These are phyloP conservation scores for Termitomyces sp. DNA, from an alignment of 768 basidiomycete species.

Conservation along the genomic window DNA sequence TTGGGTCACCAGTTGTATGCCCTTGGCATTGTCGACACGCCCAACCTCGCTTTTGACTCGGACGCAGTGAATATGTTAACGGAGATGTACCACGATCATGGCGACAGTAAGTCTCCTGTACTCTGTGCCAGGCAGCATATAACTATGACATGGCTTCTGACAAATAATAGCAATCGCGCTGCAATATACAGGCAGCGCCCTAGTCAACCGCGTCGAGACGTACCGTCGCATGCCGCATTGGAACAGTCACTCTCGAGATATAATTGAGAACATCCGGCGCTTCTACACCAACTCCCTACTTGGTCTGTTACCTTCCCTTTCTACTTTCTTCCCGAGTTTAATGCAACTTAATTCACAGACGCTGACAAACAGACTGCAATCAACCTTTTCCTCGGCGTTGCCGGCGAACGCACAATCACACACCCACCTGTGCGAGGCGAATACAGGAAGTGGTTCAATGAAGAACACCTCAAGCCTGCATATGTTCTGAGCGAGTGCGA, in stretches of 20 bases:
- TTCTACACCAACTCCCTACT: conserved; percentile 94
- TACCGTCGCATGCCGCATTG: conserved; percentile 95
- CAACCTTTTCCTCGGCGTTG: conserved; percentile 90
- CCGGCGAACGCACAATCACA: conserved; percentile 44
- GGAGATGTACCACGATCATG: conserved; percentile 98
- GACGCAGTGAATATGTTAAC: conserved; percentile 96
- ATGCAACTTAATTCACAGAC: conserved; percentile 39
- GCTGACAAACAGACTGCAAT: conserved; percentile 97
- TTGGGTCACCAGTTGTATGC: conserved; percentile 95
- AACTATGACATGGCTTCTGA: neutral
- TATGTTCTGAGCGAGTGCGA: conserved; percentile 65
- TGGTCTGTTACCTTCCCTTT: conserved; percentile 37
- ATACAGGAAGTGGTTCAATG: conserved; percentile 83
- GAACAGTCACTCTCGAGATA: conserved; percentile 95
- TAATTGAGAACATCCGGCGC: conserved; percentile 90
- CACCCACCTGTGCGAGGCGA: conserved; percentile 54
- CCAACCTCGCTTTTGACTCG: conserved; percentile 85
- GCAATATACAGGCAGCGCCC: conserved; percentile 94
- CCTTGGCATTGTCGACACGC: conserved; percentile 80
- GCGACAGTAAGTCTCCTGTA: conserved; percentile 63
- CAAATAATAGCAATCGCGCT: conserved; percentile 63
- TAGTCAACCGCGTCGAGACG: conserved; percentile 94
- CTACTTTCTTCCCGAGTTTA: neutral
- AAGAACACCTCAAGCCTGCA: conserved; percentile 61
- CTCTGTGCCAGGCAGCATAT: too few relatives aligned